A percentile compares a stretch with the other conserved stretches of the same genome.
Conservation (phyloP, 495 filamentous ascomycete genomes). For the Friedmanniomyces endolithicus region DNA sequence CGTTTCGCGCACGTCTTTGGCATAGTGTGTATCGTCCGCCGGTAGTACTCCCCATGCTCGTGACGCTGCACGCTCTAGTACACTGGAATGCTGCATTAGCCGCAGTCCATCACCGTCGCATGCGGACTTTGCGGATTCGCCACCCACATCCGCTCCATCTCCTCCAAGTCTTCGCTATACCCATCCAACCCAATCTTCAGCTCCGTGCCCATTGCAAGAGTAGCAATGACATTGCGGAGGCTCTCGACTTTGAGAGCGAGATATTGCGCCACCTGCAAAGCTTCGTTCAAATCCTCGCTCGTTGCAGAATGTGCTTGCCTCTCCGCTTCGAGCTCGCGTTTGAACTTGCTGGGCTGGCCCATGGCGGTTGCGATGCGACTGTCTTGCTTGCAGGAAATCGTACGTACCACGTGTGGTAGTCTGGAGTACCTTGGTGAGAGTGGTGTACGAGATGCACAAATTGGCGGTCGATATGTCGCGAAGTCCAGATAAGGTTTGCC, state of each 20-base stretch:
- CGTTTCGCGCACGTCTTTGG: background rate
- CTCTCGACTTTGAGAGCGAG: background rate
- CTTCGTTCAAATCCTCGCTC: background rate
- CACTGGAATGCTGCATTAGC: background rate
- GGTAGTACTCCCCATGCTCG: background rate
- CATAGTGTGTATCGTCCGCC: background rate
- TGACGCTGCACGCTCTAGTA: background rate
- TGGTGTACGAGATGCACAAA: background rate
- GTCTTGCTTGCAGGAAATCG: background rate
- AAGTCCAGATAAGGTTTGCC: background rate
- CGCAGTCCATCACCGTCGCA: background rate
- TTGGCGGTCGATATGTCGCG: background rate
- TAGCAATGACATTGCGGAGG: background rate
- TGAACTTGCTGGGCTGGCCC: background rate
- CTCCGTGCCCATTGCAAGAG: background rate
- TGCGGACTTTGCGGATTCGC: background rate
- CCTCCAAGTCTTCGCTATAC: constrained; percentile 1
- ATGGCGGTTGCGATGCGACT: background rate
- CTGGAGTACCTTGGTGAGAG: background rate
- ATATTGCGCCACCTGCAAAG: background rate
- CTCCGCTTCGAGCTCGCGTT: background rate
- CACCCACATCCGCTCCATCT: constrained; percentile 1
- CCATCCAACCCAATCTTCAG: background rate
- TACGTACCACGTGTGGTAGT: background rate
- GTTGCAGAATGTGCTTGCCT: background rate